These are phyloP conservation scores for Esteya vermicola DNA, from an alignment of 2,329 filamentous ascomycete species.

Conservation along the genomic window DNA sequence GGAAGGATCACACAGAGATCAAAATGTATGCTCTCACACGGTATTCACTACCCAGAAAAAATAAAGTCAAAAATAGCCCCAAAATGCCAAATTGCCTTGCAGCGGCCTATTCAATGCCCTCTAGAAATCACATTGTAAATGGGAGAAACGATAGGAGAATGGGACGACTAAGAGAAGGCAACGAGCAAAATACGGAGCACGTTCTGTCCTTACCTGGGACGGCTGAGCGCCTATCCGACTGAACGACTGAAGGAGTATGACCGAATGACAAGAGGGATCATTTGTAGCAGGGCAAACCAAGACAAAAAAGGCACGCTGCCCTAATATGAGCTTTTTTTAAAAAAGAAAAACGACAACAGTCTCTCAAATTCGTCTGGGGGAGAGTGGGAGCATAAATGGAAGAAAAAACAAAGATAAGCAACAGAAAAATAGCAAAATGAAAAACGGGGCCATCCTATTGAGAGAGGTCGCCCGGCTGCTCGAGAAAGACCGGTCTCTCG, in stretches of 20 bases:
- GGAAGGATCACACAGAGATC: no score
- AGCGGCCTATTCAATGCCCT: neutral
- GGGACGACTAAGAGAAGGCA: neutral
- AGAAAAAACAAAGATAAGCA: neutral
- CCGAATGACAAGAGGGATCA: no score
- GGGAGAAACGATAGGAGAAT: neutral
- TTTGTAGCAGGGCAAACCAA: no score
- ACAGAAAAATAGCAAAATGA: neutral
- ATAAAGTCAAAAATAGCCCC: neutral
- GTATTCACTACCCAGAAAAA: no score
- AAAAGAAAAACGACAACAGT: neutral
- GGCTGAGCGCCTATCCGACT: no score
- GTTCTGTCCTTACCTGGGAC: no score
- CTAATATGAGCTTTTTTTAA: no score
- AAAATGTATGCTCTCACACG: no score
- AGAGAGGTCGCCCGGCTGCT: neutral
- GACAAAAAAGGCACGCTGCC: no score
- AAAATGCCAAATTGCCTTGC: neutral
- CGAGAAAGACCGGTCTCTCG: neutral
- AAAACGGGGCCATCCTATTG: neutral
- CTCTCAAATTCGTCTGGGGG: conserved; percentile 2
- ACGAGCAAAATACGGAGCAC: neutral
- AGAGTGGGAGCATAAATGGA: neutral
- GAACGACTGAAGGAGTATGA: no score
- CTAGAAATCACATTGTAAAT: neutral